Evolutionary conservation across 208 protist species (phyloP).

Genomic region (Leishmania tropica): DNA sequence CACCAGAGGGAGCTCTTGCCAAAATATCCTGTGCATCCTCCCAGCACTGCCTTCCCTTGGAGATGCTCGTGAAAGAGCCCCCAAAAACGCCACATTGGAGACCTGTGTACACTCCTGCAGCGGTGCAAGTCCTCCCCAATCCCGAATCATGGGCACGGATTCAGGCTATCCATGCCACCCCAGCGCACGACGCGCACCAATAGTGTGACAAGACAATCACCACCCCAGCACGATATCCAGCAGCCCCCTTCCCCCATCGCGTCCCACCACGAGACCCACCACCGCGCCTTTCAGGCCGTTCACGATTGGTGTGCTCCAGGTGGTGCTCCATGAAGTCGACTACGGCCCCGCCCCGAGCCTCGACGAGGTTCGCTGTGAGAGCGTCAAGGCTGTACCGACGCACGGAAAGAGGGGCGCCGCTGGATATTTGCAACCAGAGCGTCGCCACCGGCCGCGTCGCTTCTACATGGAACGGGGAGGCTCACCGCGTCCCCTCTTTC

Average conservation of each 20-base stretch:
- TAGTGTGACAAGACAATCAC: background rate
- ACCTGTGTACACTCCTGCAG: background rate
- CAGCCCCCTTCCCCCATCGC: background rate
- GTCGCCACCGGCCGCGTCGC: no score
- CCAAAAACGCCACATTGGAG: background rate
- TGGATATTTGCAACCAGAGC: no score
- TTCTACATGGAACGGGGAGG: no score
- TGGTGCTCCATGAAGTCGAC: background rate
- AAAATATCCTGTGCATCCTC: background rate
- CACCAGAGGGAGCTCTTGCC: background rate
- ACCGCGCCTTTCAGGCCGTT: background rate
- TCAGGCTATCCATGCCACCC: background rate
- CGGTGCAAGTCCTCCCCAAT: no score
- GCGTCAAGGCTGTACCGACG: background rate
- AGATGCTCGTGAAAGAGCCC: background rate
- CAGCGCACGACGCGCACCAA: no score
- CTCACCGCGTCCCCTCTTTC: no score
- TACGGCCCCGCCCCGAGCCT: background rate
- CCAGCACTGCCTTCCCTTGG: background rate
- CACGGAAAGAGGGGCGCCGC: background rate
- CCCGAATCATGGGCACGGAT: background rate
- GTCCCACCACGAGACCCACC: background rate
- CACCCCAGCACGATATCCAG: background rate
- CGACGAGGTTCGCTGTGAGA: background rate
- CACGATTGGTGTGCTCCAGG: background rate